These are phyloP conservation scores for Leptodermis oblonga DNA, from an alignment of 257 asterid species.

Conservation along the genomic window DNA sequence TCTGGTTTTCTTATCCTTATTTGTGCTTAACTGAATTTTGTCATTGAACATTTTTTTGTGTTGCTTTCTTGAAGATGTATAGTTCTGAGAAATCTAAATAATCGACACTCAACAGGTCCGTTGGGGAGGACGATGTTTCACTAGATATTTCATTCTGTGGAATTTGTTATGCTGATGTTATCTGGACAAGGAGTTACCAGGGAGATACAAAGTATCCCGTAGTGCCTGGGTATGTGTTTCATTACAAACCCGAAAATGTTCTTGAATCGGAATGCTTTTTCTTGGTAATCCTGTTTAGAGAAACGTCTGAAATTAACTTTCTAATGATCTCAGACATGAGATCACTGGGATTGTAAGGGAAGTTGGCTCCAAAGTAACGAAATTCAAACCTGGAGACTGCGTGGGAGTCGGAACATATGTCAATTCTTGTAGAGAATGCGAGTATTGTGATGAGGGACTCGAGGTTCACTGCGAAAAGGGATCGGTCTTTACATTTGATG, in stretches of 20 bases:
- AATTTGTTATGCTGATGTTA: constrained; percentile 81
- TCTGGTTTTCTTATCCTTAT: not conserved
- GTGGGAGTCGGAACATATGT: constrained; percentile 95
- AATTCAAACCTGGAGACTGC: constrained; percentile 67
- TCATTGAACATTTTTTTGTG: no score
- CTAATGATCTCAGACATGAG: constrained; percentile 63
- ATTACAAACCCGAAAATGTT: not conserved
- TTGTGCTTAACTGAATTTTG: not conserved
- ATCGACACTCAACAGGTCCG: constrained; percentile 46
- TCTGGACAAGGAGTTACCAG: constrained; percentile 56
- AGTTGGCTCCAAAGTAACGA: constrained; percentile 55
- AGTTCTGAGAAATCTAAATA: not conserved
- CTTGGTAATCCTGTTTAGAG: not conserved
- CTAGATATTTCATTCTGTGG: constrained; percentile 66
- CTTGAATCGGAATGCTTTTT: not conserved
- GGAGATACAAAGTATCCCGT: constrained; percentile 75
- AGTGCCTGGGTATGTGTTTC: constrained; percentile 76
- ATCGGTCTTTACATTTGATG: constrained; percentile 51
- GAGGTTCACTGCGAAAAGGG: constrained; percentile 78
- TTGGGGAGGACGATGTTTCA: constrained; percentile 64
- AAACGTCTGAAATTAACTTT: constrained; percentile 11
- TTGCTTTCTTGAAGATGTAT: not conserved
- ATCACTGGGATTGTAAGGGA: constrained; percentile 65
- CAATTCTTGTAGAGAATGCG: constrained; percentile 86
- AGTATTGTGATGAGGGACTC: constrained; percentile 47